Evolutionary conservation across 768 basidiomycete species (phyloP).

Genomic region (Galerina marginata): DNA sequence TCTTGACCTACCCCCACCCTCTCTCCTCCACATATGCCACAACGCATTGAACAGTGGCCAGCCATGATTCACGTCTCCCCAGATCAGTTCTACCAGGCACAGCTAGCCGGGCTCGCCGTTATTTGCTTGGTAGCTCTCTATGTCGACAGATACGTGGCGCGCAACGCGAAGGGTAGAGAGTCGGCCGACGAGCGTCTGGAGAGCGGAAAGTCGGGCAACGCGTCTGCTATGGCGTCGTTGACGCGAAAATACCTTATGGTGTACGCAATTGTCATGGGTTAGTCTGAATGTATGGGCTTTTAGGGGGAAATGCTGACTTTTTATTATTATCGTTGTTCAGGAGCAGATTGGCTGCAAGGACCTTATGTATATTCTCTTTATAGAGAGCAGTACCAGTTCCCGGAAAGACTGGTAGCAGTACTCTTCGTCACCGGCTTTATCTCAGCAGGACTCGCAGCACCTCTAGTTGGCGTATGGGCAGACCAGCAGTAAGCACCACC

Average conservation of each 20-base stretch:
- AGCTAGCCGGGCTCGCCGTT: background rate
- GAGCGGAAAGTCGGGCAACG: slow-evolving; percentile 17
- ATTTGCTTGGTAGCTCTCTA: slow-evolving; percentile 7
- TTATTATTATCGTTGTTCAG: slow-evolving; percentile 41
- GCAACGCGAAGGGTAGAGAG: slow-evolving; percentile 12
- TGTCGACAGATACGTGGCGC: slow-evolving; percentile 27
- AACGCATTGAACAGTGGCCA: too few relatives aligned
- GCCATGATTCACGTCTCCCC: too few relatives aligned
- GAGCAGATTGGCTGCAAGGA: slow-evolving; percentile 81
- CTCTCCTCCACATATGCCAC: too few relatives aligned
- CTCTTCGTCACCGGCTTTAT: slow-evolving; percentile 80
- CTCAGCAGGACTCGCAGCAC: slow-evolving; percentile 71
- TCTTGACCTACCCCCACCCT: too few relatives aligned
- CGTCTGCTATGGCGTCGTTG: slow-evolving; percentile 20
- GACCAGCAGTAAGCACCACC: slow-evolving; percentile 65
- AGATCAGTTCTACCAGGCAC: background rate
- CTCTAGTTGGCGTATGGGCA: slow-evolving; percentile 78
- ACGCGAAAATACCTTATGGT: slow-evolving; percentile 63
- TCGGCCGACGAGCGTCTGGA: slow-evolving; percentile 27
- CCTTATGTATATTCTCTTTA: slow-evolving; percentile 82
- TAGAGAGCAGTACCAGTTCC: slow-evolving; percentile 66
- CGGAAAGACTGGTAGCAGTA: slow-evolving; percentile 68
- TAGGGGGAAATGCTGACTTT: background rate
- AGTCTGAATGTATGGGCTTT: slow-evolving; percentile 23
- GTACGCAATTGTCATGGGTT: slow-evolving; percentile 78